Base-by-base conservation (phyloP, 78 protist species). In the Bodo saltans region DNA sequence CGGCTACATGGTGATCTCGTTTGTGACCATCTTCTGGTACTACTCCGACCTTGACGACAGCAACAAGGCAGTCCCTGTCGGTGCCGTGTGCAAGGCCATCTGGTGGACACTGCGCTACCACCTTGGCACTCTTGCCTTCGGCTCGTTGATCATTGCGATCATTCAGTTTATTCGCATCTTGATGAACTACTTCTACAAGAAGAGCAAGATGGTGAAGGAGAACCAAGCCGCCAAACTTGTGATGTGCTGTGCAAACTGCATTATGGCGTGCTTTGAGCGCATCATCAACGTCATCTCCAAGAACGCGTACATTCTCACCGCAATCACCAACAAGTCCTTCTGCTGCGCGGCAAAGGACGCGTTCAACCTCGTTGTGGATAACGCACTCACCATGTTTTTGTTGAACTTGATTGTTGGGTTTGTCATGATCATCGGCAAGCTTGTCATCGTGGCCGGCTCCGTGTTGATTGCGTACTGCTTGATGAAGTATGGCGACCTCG, bases 241-340 rank as follows among this genome's bases (percentile, higher is more conserved):
- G 37, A 33, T 92, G 60, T 67, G 84, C 83, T 85, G 87, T 84
- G 42, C 87, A 74, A 40, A 87, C 68, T 93, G 97, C 85, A 67
- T 87, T 70, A 60, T 92, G n/a, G 84, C 85, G 37, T 89, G 89
- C 74, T 74, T 94, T 40, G 95, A 95, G 87, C 71, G 90, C 41
- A 84, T 93, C 87, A 33, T 93, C 4, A 92, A 93, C 74, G 91
- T 88, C 76, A 82, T 95, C 60, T 86, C 81, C 87, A 85, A 88
- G 84, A 92, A 91, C 76, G 98, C 96, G 25, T 95, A 93, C 84
- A 93, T 95, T 83, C 76, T 87, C 81, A 84, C 88, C 74, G 89
- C 95, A 23, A 89, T 92, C 32, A 70, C 89, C 29, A 90, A 3
- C 87, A 1, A 74, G 72, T n/a, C 73, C 12, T 90, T 85, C 86